Conservation (phyloP, 371 early-diverging fungal species). For the Mortierella sp. region DNA sequence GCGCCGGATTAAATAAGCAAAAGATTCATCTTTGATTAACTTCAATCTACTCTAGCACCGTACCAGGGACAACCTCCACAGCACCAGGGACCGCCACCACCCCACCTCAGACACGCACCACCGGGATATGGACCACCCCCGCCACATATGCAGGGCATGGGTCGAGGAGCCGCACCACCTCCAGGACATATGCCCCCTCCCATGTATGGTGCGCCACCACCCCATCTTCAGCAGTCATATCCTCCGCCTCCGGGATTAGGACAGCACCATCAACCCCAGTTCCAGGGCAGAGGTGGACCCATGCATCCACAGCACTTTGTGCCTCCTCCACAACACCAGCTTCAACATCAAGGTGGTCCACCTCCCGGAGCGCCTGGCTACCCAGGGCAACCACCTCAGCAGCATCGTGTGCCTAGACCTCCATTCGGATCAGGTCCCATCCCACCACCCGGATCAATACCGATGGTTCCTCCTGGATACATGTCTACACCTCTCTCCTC, state of each 20-base stretch:
- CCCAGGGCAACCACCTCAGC: conserved; percentile 6
- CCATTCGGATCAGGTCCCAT: conserved; percentile 25
- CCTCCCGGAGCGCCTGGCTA: conserved; percentile 7
- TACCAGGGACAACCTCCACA: conserved; percentile 48
- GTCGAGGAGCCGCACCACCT: conserved; percentile 19
- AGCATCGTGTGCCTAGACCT: conserved; percentile 20
- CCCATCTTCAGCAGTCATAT: conserved; percentile 21
- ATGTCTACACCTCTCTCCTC: conserved; percentile 4
- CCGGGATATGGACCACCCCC: conserved; percentile 42
- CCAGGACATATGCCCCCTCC: conserved; percentile 27
- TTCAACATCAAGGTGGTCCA: conserved; percentile 11
- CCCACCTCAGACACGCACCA: conserved; percentile 36
- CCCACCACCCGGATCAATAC: conserved; percentile 25
- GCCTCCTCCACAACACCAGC: conserved; percentile 10
- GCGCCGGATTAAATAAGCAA: background rate
- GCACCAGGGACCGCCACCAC: conserved; percentile 26
- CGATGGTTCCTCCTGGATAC: conserved; percentile 7
- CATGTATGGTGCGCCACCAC: conserved; percentile 30
- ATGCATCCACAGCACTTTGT: conserved; percentile 16
- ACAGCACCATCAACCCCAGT: conserved; percentile 13
- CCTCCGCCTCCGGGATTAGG: conserved; percentile 9
- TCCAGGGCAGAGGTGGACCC: conserved; percentile 16
- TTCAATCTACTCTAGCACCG: conserved; percentile 24
- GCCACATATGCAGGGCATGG: conserved; percentile 29
- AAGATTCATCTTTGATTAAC: background rate